phyloP scores from a whole-genome alignment of 805 yeast genomes.

The Zygosaccharomyces pseudorouxii region DNA sequence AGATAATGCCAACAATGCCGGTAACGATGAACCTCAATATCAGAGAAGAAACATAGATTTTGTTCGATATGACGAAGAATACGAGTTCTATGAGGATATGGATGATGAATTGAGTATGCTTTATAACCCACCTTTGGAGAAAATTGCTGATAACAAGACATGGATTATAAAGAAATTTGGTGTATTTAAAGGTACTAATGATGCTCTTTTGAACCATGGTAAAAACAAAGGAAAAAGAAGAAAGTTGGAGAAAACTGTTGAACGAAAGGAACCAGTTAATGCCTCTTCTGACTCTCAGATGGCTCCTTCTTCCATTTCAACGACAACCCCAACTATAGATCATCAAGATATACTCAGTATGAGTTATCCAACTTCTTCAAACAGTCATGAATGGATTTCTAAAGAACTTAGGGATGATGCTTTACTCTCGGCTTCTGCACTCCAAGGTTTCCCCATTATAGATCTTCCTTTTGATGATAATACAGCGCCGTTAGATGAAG shows the following conservation, averaged over 20 bases:
- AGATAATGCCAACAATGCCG: conserved; percentile 12
- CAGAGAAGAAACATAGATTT: conserved; percentile 70
- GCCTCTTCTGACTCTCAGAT: neutral
- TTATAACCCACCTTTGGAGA: conserved; percentile 45
- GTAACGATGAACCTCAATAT: conserved; percentile 46
- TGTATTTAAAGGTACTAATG: conserved; percentile 53
- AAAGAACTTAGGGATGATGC: conserved; percentile 70
- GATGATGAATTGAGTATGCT: conserved; percentile 52
- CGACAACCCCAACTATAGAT: neutral
- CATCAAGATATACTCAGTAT: conserved; percentile 5
- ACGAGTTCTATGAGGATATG: conserved; percentile 76
- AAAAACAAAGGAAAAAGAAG: conserved; percentile 2
- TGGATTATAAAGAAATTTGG: conserved; percentile 76
- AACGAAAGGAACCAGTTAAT: neutral
- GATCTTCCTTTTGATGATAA: conserved; percentile 4
- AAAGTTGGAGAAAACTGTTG: neutral
- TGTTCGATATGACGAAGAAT: conserved; percentile 65
- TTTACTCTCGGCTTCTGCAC: conserved; percentile 65
- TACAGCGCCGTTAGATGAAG: conserved; percentile 1
- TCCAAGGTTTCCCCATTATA: conserved; percentile 30
- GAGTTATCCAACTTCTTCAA: conserved; percentile 12
- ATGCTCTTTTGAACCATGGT: conserved; percentile 24
- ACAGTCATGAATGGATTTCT: conserved; percentile 63
- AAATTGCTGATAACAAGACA: conserved; percentile 43
- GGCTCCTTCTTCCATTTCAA: neutral